phyloP scores from a whole-genome alignment of 495 filamentous ascomycete genomes.

The Lichina pygmaea region DNA sequence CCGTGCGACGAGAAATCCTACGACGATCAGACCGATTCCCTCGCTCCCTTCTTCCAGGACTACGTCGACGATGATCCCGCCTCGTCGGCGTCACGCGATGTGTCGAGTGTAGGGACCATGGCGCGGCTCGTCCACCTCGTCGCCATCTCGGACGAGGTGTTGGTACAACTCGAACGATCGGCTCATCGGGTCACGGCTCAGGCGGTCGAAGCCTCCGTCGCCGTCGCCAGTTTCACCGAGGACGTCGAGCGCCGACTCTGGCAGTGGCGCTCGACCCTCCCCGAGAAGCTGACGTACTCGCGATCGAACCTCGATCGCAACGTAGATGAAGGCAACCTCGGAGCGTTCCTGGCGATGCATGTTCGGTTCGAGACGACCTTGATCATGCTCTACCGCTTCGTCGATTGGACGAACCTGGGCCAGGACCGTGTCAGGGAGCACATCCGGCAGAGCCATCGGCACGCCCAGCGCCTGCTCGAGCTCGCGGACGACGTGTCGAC shows the following conservation, averaged over 20 bases:
- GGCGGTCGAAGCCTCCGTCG: slow-evolving; percentile 11
- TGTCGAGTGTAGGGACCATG: slow-evolving; percentile 23
- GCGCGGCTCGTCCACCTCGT: slow-evolving; percentile 31
- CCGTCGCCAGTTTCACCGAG: slow-evolving; percentile 16
- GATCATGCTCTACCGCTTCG: slow-evolving; percentile 35
- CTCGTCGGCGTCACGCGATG: slow-evolving; percentile 5
- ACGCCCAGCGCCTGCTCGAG: slow-evolving; percentile 1
- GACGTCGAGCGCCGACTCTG: slow-evolving; percentile 21
- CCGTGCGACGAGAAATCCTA: slow-evolving; percentile 30
- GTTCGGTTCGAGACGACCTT: slow-evolving; percentile 30
- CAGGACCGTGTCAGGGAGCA: background rate
- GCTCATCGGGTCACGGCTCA: no score
- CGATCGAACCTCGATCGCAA: slow-evolving; percentile 21
- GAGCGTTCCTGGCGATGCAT: slow-evolving; percentile 30
- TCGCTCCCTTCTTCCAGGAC: slow-evolving; percentile 28
- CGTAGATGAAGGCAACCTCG: slow-evolving; percentile 18
- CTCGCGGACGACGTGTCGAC: background rate
- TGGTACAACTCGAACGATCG: slow-evolving; percentile 25
- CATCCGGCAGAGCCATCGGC: background rate
- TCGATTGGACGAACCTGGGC: slow-evolving; percentile 7
- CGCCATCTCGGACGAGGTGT: slow-evolving; percentile 36
- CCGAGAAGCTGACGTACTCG: slow-evolving; percentile 20
- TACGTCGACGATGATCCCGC: slow-evolving; percentile 3
- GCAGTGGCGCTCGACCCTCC: slow-evolving; percentile 19
- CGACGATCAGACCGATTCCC: slow-evolving; percentile 23